phyloP scores from a whole-genome alignment of 768 basidiomycete species.

The Rhodotorula graminis region DNA sequence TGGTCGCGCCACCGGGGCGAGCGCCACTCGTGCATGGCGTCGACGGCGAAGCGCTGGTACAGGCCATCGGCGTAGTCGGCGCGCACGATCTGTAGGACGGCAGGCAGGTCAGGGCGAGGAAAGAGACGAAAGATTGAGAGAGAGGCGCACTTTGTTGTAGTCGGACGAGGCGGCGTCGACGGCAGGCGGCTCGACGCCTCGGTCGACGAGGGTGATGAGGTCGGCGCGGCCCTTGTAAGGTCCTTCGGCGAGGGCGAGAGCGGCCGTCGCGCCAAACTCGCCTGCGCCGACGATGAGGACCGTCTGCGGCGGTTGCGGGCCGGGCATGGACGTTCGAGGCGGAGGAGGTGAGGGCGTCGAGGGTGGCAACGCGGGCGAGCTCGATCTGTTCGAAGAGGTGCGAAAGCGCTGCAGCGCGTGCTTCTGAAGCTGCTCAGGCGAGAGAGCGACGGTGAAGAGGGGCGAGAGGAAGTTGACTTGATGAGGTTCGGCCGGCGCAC shows the following conservation, averaged over 20 bases:
- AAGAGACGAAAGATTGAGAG: background rate
- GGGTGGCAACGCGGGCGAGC: no score
- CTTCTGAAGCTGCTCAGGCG: no score
- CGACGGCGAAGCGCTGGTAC: constrained; percentile 43
- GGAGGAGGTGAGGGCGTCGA: no score
- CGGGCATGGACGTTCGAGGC: background rate
- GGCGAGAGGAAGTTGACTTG: no score
- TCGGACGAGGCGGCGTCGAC: constrained; percentile 44
- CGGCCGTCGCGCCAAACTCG: constrained; percentile 40
- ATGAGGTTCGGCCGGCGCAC: no score
- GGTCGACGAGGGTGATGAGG: constrained; percentile 41
- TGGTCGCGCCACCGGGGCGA: constrained; percentile 41
- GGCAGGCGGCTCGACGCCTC: constrained; percentile 40
- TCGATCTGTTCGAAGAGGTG: no score
- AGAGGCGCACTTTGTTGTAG: constrained; percentile 42
- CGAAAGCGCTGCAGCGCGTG: no score
- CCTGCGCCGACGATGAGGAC: constrained; percentile 42
- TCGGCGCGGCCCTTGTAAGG: constrained; percentile 22
- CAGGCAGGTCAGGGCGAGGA: background rate
- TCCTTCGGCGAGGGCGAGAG: constrained; percentile 36
- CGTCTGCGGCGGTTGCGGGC: constrained; percentile 1
- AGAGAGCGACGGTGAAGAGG: no score
- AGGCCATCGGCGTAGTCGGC: constrained; percentile 43
- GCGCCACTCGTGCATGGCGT: constrained; percentile 46
- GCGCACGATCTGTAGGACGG: constrained; percentile 24